Evolutionary conservation across 768 basidiomycete species (phyloP).

Genomic region (Holtermanniella nyarrowii): DNA sequence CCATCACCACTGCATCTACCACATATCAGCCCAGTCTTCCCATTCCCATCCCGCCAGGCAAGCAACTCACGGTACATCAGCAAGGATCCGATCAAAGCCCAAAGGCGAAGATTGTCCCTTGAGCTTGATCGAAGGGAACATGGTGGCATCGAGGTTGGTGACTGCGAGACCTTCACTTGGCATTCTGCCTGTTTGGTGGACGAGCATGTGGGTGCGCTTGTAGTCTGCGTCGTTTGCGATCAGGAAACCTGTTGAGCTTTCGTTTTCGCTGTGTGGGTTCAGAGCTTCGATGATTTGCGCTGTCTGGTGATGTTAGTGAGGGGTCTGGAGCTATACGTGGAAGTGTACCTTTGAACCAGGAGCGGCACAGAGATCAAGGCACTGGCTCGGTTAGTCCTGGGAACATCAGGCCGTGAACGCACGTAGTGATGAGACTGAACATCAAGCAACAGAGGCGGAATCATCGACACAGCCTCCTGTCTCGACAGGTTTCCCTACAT

Average conservation of each 20-base stretch:
- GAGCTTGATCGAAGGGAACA: slow-evolving; percentile 36
- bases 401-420: slow-evolving; percentile 3
- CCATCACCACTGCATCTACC: slow-evolving; percentile 75
- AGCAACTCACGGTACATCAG: slow-evolving; percentile 72
- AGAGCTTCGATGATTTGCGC: slow-evolving; percentile 92
- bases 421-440: slow-evolving; percentile 81
- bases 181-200: slow-evolving; percentile 91
- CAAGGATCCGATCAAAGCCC: slow-evolving; percentile 83
- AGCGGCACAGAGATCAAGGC: slow-evolving; percentile 94
- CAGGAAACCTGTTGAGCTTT: slow-evolving; percentile 66
- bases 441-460: slow-evolving; percentile 90
- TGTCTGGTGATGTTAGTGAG: slow-evolving; percentile 48
- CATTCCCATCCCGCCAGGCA: not conserved
- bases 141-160: slow-evolving; percentile 79
- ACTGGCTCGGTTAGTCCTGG: slow-evolving; percentile 15
- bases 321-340: not conserved
- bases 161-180: slow-evolving; percentile 88
- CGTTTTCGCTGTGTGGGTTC: slow-evolving; percentile 55
- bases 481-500: slow-evolving; percentile 82
- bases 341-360: slow-evolving; percentile 79
- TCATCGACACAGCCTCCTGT: slow-evolving; percentile 97
- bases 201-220: slow-evolving; percentile 88
- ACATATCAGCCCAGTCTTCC: slow-evolving; percentile 4
- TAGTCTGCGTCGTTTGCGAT: slow-evolving; percentile 93
- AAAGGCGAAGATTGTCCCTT: slow-evolving; percentile 45